Base-by-base conservation (phyloP, 352 stramenopile species). In the Phytopythium vexans region DNA sequence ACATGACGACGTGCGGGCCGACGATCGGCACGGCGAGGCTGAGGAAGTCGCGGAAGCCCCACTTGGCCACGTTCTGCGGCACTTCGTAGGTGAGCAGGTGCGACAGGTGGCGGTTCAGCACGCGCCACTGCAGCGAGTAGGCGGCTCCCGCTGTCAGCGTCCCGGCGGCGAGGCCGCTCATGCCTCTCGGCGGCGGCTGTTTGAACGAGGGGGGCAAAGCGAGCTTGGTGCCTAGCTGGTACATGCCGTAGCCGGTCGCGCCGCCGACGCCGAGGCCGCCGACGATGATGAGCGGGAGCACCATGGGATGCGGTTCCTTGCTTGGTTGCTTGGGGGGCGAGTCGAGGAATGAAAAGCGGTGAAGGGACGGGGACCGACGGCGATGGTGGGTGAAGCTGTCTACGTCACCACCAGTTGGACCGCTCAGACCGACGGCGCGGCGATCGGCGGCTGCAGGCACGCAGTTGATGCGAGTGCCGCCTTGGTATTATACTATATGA, bases 1-100 rank as follows among this genome's bases (percentile, higher is more conserved):
- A 77, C 72, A 91, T 91, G 50, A 66, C 68, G 8, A 86, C 60
- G 42, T 77, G 81, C 41, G 81, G 78, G 40, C 48, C 64, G 32
- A 88, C 58, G 45, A 88, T 68, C 33, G 81, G 77, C 3, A 66
- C 70, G 14, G 70, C 82, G 59, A 89, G 70, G 37, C 77, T 73
- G 42, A 88, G 43, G 39, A 89, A 91, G 53, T 91, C 72, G 15
- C 76, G 72, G 47, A 84, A 87, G n/a, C 60, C 58, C 81, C 81
- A 91, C 8, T 74, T 57, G 47, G 75, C 74, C 21, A 91, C 76
- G 48, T 89, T 79, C 53, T 67, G 66, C 8, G 81, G 81, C 41
- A 89, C 78, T 54, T 89, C 70, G 49, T 88, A 91, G 2, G 76
- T 89, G 38, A 88, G 59, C 41, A 88, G 66, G 53, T 86, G 76